Evolutionary conservation across 768 basidiomycete species (phyloP), one percentile per base, ranked within the genome.

Genomic region (Pleurotus platypus): DNA sequence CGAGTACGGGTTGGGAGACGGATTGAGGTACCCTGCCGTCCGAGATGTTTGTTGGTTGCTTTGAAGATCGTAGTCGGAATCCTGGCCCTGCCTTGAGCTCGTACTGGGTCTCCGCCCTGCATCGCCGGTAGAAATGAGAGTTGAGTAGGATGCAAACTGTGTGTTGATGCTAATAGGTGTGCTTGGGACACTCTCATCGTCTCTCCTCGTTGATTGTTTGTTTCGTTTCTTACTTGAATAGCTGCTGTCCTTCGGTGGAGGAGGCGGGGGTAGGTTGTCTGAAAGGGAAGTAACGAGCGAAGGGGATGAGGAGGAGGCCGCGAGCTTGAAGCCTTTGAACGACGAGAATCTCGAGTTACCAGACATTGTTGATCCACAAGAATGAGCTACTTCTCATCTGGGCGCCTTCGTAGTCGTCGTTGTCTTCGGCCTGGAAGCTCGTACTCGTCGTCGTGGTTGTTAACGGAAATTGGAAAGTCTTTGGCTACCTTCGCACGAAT

Each of bases 241-340:
- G 62, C 74, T 75, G 5, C 73, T 64, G 61, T 89, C 87, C 69
- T 89, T 89, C 40, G 86, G 86, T 0, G 87, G 87, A 1, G 74
- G 80, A 5, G 81, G 82, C 0, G 85, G 84, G 0, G 85, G 83
- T 53, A 66, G 68, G 1, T 57, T n/a, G 22, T 62, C 62, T 38
- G 51, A 42, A 24, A 42, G 39, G 38, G 51, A 39, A 24, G 39
- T 18, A 22, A 43, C 51, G 35, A 54, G 42, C 2, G 51, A 54
- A n/a, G 51, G 39, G 6, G 51, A 27, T 9, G 57, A 58, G 3
- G 57, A 16, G 6, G 48, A 35, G 47, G 50, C 38, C 6, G 56
- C 26, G 24, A 61, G 57, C 35, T 55, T 59, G 58, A 61, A 61
- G 8, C 56, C 55, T 49, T 54, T 61, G 49, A 61, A 47, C 42